phyloP scores from a whole-genome alignment of 2,329 filamentous ascomycete species.

The Graphium sp. region DNA sequence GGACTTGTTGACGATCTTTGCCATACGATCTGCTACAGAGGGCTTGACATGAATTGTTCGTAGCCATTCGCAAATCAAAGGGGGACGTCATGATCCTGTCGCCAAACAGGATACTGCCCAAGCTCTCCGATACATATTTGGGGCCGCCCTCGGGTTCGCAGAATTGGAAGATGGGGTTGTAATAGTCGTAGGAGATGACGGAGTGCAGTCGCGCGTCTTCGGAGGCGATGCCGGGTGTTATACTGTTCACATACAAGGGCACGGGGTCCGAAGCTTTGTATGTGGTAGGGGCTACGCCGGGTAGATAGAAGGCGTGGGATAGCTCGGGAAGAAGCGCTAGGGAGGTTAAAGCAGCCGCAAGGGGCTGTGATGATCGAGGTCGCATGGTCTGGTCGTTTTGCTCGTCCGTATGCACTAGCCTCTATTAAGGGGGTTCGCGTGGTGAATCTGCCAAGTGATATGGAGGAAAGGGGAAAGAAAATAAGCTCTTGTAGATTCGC shows the following conservation, averaged over 20 bases:
- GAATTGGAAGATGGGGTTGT: slow-evolving; percentile 74
- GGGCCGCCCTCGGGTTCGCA: slow-evolving; percentile 66
- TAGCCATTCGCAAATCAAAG: slow-evolving; percentile 72
- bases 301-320: slow-evolving; percentile 76
- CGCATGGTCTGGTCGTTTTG: too few relatives aligned
- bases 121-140: slow-evolving; percentile 58
- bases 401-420: too few relatives aligned
- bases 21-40: slow-evolving; percentile 56
- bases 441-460: too few relatives aligned
- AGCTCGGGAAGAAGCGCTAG: slow-evolving; percentile 37
- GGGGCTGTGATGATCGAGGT: too few relatives aligned
- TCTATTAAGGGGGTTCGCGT: too few relatives aligned
- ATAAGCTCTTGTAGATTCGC: slow-evolving; percentile 3
- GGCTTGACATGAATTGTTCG: slow-evolving; percentile 74
- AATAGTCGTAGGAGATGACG: slow-evolving; percentile 95
- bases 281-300: slow-evolving; percentile 84
- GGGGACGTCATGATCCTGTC: slow-evolving; percentile 96
- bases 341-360: too few relatives aligned
- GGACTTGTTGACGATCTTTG: slow-evolving; percentile 52
- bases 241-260: slow-evolving; percentile 79
- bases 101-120: slow-evolving; percentile 93
- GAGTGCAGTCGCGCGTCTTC: slow-evolving; percentile 72
- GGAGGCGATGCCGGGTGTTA: slow-evolving; percentile 67
- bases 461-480: slow-evolving; percentile 3
- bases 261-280: slow-evolving; percentile 70